Evolutionary conservation across 163 green algal species (phyloP).

Genomic region (Coccomyxa subellipsoidea): DNA sequence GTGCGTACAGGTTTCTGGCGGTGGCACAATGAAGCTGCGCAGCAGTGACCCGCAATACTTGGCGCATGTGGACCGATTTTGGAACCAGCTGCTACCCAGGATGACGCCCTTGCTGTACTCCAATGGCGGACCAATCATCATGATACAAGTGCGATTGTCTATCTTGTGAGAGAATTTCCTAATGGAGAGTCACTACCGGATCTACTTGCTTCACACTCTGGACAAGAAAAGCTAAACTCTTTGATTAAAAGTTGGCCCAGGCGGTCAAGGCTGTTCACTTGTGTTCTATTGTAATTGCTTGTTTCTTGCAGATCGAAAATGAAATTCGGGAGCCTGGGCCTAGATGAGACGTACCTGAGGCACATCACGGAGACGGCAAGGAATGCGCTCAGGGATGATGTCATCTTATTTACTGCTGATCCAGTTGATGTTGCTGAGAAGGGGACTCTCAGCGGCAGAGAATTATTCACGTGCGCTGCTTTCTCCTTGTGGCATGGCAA

Average conservation of each 20-base stretch:
- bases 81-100: constrained; percentile 32
- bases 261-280: too few species aligned
- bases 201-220: too few species aligned
- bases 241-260: too few species aligned
- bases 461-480: constrained; percentile 35
- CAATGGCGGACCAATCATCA: constrained; percentile 58
- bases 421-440: constrained; percentile 13
- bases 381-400: constrained; percentile 30
- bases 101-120: constrained; percentile 33
- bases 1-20: constrained; percentile 38
- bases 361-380: constrained; percentile 32
- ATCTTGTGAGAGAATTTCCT: too few species aligned
- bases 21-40: constrained; percentile 44
- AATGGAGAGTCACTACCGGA: too few species aligned
- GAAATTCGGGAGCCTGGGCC: constrained; percentile 24
- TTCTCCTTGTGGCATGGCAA: too few species aligned
- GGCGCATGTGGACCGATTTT: constrained; percentile 47
- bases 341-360: constrained; percentile 47
- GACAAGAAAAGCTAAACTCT: too few species aligned
- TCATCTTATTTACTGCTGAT: constrained; percentile 62
- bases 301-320: constrained; percentile 66
- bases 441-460: constrained; percentile 45
- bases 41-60: constrained; percentile 40
- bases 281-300: too few species aligned
- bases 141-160: constrained; percentile 66